These are phyloP conservation scores for Scheffersomyces segobiensis DNA, from an alignment of 1,139 yeast genomes.

Conservation along the genomic window DNA sequence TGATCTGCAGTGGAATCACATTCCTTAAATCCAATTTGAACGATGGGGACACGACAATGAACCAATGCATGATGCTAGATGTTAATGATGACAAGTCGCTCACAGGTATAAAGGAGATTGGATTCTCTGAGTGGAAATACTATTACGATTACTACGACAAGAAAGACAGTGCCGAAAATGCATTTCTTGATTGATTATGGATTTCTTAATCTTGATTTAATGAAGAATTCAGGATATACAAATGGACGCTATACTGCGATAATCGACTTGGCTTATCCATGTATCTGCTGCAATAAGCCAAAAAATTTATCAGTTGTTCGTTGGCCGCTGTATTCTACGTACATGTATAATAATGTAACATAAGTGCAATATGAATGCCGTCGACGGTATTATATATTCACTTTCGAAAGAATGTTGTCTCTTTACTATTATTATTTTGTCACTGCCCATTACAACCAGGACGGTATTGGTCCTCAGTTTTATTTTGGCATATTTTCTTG, in stretches of 20 bases:
- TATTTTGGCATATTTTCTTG: no score
- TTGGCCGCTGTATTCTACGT: neutral
- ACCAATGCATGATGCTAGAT: constrained; percentile 41
- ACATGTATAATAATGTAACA: neutral
- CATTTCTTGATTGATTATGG: constrained; percentile 1
- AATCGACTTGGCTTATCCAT: neutral
- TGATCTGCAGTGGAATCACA: constrained; percentile 60
- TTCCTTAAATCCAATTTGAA: constrained; percentile 43
- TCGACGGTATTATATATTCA: neutral
- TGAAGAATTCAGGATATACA: neutral
- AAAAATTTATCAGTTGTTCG: neutral
- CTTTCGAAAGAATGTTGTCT: neutral
- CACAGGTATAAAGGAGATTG: constrained; percentile 42
- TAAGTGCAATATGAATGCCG: neutral
- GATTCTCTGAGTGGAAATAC: constrained; percentile 42
- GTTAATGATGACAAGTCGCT: constrained; percentile 38
- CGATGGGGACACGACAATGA: constrained; percentile 26
- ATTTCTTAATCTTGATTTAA: neutral
- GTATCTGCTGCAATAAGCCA: no score
- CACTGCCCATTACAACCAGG: neutral
- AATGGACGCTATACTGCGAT: neutral
- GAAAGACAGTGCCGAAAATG: constrained; percentile 11
- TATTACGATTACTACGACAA: constrained; percentile 41
- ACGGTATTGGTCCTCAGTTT: neutral
- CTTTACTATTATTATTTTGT: neutral